A percentile compares a stretch with the other conserved stretches of the same genome.
These are phyloP conservation scores for Auriscalpium vulgare DNA, from an alignment of 768 basidiomycete genomes.

Conservation along the genomic window DNA sequence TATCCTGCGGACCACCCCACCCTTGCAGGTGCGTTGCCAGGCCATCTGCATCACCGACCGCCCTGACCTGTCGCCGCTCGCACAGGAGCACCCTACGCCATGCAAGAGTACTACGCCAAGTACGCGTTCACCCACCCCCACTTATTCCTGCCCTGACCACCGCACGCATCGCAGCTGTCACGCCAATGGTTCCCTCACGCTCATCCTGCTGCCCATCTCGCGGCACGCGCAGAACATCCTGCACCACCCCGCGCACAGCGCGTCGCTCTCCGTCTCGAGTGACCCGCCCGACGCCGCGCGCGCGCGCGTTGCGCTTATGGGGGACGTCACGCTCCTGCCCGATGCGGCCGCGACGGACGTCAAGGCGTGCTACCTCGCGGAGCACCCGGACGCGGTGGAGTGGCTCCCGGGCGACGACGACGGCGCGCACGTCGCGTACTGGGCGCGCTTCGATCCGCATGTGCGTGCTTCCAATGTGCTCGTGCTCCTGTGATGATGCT, in stretches of 20 bases:
- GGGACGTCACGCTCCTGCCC: conserved; percentile 38
- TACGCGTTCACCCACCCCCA: conserved; percentile 18
- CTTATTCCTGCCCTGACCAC: not conserved
- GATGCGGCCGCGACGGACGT: conserved; percentile 23
- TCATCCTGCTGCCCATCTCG: conserved; percentile 48
- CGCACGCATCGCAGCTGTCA: conserved; percentile 31
- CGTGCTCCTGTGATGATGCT: not conserved
- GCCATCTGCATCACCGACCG: not conserved
- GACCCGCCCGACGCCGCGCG: conserved; percentile 33
- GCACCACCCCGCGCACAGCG: conserved; percentile 29
- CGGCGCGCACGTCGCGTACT: conserved; percentile 41
- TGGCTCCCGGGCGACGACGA: conserved; percentile 42
- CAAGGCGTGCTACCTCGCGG: conserved; percentile 33
- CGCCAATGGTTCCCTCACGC: conserved; percentile 42
- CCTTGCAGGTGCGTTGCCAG: conserved; percentile 27
- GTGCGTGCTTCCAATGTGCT: conserved; percentile 24
- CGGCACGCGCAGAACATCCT: conserved; percentile 44
- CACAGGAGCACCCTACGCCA: conserved; percentile 38
- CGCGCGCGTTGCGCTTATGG: conserved; percentile 43
- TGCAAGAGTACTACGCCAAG: conserved; percentile 50
- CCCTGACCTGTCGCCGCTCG: not conserved
- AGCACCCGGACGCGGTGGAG: conserved; percentile 42
- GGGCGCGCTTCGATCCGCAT: conserved; percentile 48
- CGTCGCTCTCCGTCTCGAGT: conserved; percentile 37
- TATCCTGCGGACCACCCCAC: conserved; percentile 34